Evolutionary conservation across 768 basidiomycete species (phyloP), one percentile per base, ranked within the genome.

Genomic region (Boletellus ananiceps): DNA sequence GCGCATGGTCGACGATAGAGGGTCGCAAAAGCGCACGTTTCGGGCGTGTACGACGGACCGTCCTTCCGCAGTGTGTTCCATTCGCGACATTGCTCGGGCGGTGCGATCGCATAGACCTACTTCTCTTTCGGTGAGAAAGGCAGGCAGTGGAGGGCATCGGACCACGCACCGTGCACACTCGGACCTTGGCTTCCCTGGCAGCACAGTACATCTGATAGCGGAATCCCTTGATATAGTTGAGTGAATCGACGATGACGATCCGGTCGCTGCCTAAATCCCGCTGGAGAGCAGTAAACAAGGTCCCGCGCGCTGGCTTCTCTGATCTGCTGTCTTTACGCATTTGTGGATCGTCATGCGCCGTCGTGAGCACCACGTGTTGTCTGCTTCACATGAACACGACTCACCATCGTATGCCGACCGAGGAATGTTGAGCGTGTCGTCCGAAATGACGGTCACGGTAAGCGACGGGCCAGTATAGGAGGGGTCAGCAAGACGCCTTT

Each of bases 161-260:
- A 6, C 14, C 58, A 73, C 81, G 58, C 57, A 96, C 94, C 40
- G 96, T 97, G 67, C 88, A 92, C 5, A 87, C 82, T 31, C 94
- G 75, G 23, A 92, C 74, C 57, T 86, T 87, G 56, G 84, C 78
- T 63, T 99, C 96, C 44, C 93, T 74, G 5, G 93, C 94, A 1
- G 91, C 90, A 62, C 95, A 97, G 64, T 97, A 96, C 72, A 99
- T 84, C 67, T 99, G 96, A 68, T 99, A 99, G 27, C 96, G 83
- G 64, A 93, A 96, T 11, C 95, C 95, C 66, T 99, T 98, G 77
- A 98, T 98, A 69, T 99, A 97, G 63, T 98, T 98, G 57, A 88
- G 78, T 13, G 85, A 82, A 62, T 99, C 96, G 52, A 93, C 78
- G 57, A 99, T 88, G 50, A 96, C 76, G 59, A 97, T 81, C 0